These are phyloP conservation scores for Suillus subluteus DNA, from an alignment of 768 basidiomycete genomes.

Conservation along the genomic window DNA sequence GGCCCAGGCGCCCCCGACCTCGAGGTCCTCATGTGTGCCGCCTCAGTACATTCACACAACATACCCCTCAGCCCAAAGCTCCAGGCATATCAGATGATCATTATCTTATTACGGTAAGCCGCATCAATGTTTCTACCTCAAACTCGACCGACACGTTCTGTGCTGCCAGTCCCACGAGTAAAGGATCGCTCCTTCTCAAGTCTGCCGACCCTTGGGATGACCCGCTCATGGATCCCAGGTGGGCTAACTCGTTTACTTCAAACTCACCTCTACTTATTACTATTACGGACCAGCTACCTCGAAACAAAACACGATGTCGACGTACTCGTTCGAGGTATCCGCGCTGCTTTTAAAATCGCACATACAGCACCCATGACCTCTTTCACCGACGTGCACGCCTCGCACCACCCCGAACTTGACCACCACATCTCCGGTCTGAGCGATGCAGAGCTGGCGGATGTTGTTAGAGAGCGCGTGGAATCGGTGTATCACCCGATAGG, in stretches of 20 bases:
- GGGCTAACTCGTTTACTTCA: slow-evolving; percentile 20
- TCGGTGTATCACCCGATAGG: slow-evolving; percentile 50
- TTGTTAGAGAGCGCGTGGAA: slow-evolving; percentile 38
- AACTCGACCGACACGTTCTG: background rate
- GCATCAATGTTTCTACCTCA: background rate
- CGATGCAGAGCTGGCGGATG: slow-evolving; percentile 39
- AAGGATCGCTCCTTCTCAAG: slow-evolving; percentile 43
- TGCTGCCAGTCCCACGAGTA: slow-evolving; percentile 44
- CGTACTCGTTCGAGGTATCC: slow-evolving; percentile 44
- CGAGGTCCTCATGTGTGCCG: slow-evolving; percentile 28
- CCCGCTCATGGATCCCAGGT: slow-evolving; percentile 51
- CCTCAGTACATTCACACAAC: background rate
- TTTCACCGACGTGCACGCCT: slow-evolving; percentile 36
- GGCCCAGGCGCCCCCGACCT: slow-evolving; percentile 34
- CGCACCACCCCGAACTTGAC: slow-evolving; percentile 38
- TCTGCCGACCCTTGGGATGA: slow-evolving; percentile 44
- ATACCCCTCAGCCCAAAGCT: background rate
- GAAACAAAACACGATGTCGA: slow-evolving; percentile 43
- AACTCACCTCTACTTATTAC: slow-evolving; percentile 15
- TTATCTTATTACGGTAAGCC: slow-evolving; percentile 30
- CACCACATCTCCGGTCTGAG: slow-evolving; percentile 37
- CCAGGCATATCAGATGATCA: slow-evolving; percentile 24
- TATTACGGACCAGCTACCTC: slow-evolving; percentile 40
- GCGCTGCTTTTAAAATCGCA: slow-evolving; percentile 40
- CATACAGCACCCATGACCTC: slow-evolving; percentile 42